These are phyloP conservation scores for Naganishia antarctica DNA, from an alignment of 768 basidiomycete genomes.

Conservation along the genomic window DNA sequence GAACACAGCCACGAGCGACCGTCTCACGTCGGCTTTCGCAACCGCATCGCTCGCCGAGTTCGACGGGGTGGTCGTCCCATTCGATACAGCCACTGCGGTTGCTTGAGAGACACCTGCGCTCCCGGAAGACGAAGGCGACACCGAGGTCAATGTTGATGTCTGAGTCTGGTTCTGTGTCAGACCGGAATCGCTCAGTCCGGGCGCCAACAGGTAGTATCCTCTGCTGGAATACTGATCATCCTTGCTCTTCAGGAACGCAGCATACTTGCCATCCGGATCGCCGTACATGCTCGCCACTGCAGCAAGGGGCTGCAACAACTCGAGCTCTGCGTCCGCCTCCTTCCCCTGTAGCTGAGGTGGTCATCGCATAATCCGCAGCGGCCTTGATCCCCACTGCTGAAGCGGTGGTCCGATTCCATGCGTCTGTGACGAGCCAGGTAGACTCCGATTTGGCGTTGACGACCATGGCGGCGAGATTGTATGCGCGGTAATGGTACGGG, in stretches of 20 bases:
- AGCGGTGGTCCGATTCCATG: conserved; percentile 55
- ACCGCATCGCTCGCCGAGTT: no score
- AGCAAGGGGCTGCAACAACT: conserved; percentile 60
- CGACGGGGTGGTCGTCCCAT: no score
- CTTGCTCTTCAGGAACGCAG: conserved; percentile 48
- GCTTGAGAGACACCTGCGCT: background rate
- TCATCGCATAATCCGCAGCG: conserved; percentile 60
- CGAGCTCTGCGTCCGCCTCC: conserved; percentile 49
- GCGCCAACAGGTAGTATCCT: conserved; percentile 20
- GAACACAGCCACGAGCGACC: no score
- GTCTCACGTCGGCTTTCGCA: no score
- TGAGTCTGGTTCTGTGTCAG: background rate
- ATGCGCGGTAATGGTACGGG: conserved; percentile 64
- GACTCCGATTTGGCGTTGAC: conserved; percentile 59
- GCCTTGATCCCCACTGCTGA: conserved; percentile 58
- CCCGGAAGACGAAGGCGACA: no score
- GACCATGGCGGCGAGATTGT: conserved; percentile 66
- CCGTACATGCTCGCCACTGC: conserved; percentile 60
- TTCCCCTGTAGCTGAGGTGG: background rate
- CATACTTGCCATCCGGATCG: conserved; percentile 60
- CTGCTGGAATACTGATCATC: conserved; percentile 30
- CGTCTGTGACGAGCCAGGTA: conserved; percentile 52
- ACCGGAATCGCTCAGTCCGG: conserved; percentile 14
- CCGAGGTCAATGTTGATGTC: no score
- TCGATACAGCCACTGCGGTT: background rate